phyloP scores from a whole-genome alignment of 2,329 filamentous ascomycete species.

The Fusarium sp. region DNA sequence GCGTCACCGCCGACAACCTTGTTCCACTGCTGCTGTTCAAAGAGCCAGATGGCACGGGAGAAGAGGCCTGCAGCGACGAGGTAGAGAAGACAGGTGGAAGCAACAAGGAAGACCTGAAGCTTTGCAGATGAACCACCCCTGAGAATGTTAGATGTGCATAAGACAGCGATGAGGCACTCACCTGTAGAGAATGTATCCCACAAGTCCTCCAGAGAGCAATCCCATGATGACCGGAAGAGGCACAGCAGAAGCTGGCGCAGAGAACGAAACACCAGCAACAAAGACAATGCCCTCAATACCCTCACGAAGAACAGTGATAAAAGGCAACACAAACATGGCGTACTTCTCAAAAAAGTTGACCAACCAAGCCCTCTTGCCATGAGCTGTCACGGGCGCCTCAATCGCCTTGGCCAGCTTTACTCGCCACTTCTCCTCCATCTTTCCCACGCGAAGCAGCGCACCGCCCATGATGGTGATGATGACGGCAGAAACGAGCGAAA shows the following conservation, averaged over 20 bases:
- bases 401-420: constrained; percentile 81
- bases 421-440: constrained; percentile 88
- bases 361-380: constrained; percentile 59
- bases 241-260: constrained; percentile 79
- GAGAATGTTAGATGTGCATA: not conserved
- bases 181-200: constrained; percentile 85
- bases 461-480: constrained; percentile 88
- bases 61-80: constrained; percentile 87
- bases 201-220: constrained; percentile 71
- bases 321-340: constrained; percentile 87
- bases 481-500: constrained; percentile 79
- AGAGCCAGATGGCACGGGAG: constrained; percentile 80
- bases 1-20: constrained; percentile 71
- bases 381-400: constrained; percentile 61
- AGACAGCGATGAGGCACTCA: constrained; percentile 50
- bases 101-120: constrained; percentile 80
- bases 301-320: constrained; percentile 86
- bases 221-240: constrained; percentile 82
- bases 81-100: constrained; percentile 86
- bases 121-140: constrained; percentile 59
- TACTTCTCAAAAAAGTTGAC: constrained; percentile 81
- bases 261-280: constrained; percentile 84
- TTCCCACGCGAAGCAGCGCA: constrained; percentile 83
- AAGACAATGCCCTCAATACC: constrained; percentile 92
- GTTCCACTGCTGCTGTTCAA: constrained; percentile 79